Conservation (phyloP, 148 eudicot genomes). For the Vaccinium vitisidaea region DNA sequence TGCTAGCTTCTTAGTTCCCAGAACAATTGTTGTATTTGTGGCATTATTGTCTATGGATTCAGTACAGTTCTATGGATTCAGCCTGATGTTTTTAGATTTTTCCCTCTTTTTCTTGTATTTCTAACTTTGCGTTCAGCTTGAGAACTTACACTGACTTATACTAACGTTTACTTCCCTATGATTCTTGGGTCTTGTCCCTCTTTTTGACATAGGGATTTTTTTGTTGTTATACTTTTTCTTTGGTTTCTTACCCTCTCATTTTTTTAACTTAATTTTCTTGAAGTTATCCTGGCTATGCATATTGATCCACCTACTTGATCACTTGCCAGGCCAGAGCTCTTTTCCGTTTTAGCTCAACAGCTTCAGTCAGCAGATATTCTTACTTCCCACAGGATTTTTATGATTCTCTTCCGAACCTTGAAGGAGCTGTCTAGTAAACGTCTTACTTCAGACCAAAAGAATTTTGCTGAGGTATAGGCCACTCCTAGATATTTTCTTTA, state of each 20-base stretch:
- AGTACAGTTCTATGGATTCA: background rate
- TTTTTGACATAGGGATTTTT: background rate
- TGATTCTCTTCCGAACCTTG: constrained; percentile 84
- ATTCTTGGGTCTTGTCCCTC: constrained; percentile 1
- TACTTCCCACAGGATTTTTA: constrained; percentile 84
- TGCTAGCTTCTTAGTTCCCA: too few species aligned
- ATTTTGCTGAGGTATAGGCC: constrained; percentile 71
- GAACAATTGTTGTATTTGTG: too few species aligned
- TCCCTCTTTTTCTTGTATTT: background rate
- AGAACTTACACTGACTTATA: background rate
- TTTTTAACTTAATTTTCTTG: background rate
- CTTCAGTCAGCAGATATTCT: constrained; percentile 83
- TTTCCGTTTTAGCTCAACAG: constrained; percentile 80
- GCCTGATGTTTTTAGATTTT: background rate
- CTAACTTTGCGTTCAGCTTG: background rate
- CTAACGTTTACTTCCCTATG: background rate
- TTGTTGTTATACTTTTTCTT: background rate
- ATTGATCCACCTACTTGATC: constrained; percentile 20
- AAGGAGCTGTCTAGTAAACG: constrained; percentile 95
- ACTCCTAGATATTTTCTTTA: constrained; percentile 7
- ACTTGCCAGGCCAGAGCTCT: constrained; percentile 75
- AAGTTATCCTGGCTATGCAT: background rate
- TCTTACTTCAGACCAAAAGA: constrained; percentile 83
- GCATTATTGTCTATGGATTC: background rate
- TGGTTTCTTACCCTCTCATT: background rate